Evolutionary conservation across 768 basidiomycete species (phyloP).

Genomic region (Suillus ampliporus): DNA sequence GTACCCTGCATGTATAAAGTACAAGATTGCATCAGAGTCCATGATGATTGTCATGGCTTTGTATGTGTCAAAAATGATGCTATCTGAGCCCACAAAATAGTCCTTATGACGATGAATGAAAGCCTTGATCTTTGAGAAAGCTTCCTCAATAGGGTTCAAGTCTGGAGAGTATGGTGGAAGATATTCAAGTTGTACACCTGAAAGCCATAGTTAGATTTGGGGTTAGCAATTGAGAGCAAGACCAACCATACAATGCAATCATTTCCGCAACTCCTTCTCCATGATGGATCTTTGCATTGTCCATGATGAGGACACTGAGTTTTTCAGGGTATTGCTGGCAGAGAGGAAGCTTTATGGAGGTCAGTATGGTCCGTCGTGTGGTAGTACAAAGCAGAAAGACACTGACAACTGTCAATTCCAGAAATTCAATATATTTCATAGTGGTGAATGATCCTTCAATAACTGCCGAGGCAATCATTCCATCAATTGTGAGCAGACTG

Average conservation of each 20-base stretch:
- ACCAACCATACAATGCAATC: conserved; percentile 17
- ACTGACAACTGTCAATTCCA: conserved; percentile 35
- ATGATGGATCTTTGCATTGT: conserved; percentile 22
- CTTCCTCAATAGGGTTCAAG: conserved; percentile 44
- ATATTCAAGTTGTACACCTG: conserved; percentile 35
- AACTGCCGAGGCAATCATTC: conserved; percentile 34
- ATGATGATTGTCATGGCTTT: conserved; percentile 35
- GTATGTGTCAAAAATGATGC: conserved; percentile 34
- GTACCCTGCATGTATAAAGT: conserved; percentile 21
- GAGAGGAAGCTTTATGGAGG: conserved; percentile 23
- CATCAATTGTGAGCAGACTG: conserved; percentile 38
- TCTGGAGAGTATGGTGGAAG: conserved; percentile 46
- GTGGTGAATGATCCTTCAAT: conserved; percentile 39
- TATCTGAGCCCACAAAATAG: conserved; percentile 8
- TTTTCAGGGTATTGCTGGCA: conserved; percentile 26
- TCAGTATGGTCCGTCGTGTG: too few relatives aligned
- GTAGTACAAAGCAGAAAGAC: neutral
- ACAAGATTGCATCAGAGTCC: conserved; percentile 25
- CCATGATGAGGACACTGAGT: conserved; percentile 20
- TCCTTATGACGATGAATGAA: conserved; percentile 19
- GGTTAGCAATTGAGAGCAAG: too few relatives aligned
- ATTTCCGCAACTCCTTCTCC: conserved; percentile 31
- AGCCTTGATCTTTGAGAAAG: conserved; percentile 35
- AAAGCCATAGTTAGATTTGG: neutral
- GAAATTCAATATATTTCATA: conserved; percentile 28